Conservation (phyloP, 768 basidiomycete species). For the Amanita pseudoporphyria region DNA sequence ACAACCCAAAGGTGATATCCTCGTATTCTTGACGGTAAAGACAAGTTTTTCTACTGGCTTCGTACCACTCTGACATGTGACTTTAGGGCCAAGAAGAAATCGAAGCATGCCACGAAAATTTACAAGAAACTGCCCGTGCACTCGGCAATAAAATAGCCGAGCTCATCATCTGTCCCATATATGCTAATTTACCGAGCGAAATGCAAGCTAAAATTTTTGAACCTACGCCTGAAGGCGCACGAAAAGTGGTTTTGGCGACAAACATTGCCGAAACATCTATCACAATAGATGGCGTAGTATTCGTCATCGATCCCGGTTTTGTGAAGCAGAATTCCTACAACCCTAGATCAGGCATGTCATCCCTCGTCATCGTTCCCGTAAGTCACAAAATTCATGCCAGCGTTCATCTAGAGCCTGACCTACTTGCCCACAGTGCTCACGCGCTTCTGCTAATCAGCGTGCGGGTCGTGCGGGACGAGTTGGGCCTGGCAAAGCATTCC, state of each 20-base stretch:
- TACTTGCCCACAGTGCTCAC: constrained; percentile 61
- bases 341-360: constrained; percentile 97
- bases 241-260: constrained; percentile 96
- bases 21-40: constrained; percentile 91
- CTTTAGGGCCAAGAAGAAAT: constrained; percentile 97
- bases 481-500: constrained; percentile 95
- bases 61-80: constrained; percentile 6
- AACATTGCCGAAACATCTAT: constrained; percentile 99
- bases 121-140: constrained; percentile 91
- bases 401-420: background rate
- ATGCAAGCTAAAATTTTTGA: constrained; percentile 99
- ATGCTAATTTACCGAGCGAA: constrained; percentile 97
- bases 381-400: constrained; percentile 19
- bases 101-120: constrained; percentile 92
- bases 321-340: constrained; percentile 99
- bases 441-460: constrained; percentile 94
- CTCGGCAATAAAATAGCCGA: constrained; percentile 95
- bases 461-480: constrained; percentile 97
- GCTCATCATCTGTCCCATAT: constrained; percentile 93
- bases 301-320: constrained; percentile 98
- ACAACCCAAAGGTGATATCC: constrained; percentile 93
- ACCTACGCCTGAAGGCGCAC: constrained; percentile 91
- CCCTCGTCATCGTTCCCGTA: constrained; percentile 90
- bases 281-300: constrained; percentile 98
- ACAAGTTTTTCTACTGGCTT: background rate